These are phyloP conservation scores for Rosa persica DNA, from an alignment of 306 rosid genomes.

Conservation along the genomic window DNA sequence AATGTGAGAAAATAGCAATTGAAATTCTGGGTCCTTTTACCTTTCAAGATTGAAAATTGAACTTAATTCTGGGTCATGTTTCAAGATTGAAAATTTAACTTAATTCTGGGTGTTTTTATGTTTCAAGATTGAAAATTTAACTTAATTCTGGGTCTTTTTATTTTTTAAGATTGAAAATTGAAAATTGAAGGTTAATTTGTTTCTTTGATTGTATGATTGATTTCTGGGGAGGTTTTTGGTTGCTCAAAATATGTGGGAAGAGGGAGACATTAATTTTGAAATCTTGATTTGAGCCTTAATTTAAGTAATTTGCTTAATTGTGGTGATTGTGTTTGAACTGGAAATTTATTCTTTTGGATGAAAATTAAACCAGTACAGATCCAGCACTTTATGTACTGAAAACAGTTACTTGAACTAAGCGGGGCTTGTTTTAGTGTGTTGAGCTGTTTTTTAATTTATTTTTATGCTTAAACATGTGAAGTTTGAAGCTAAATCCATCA, in stretches of 20 bases:
- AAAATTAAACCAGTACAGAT: not conserved
- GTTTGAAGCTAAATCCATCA: not conserved
- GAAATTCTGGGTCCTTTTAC: not conserved
- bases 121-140: not conserved
- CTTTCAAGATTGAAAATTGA: not conserved
- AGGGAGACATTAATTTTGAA: too few species aligned
- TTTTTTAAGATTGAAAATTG: not conserved
- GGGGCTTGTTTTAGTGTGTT: not conserved
- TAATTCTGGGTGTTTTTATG: conserved; percentile 2
- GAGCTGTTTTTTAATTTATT: not conserved
- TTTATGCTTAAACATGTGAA: not conserved
- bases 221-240: not conserved
- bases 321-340: too few species aligned
- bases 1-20: not conserved
- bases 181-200: not conserved
- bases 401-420: not conserved
- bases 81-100: too few species aligned
- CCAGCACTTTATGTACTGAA: not conserved
- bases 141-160: not conserved
- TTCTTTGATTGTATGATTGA: conserved; percentile 6
- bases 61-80: not conserved
- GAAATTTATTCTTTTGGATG: not conserved
- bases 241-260: not conserved
- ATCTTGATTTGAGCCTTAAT: not conserved
- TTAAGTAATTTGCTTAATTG: not conserved